Evolutionary conservation across 140 eudicot species (phyloP), one percentile per base, ranked within the genome.

Genomic region (Senecio squalidus): DNA sequence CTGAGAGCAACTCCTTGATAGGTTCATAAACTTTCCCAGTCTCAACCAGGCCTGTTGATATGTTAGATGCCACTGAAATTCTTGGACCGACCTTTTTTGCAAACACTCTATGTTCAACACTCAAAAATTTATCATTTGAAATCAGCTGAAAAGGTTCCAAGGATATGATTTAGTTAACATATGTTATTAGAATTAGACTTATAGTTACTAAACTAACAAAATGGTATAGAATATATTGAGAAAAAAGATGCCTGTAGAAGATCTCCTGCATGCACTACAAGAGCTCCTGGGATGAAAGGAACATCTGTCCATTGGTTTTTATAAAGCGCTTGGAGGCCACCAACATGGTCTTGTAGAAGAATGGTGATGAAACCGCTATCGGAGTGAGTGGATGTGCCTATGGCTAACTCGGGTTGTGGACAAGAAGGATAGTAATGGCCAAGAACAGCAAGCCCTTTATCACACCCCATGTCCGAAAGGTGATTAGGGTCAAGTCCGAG

Each of bases 381-480:
- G 0, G 70, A 43, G 39, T 78, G 90, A 16, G 49, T 33, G 36
- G 39, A 28, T 6, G 56, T 17, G 33, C 56, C 56, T 23, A 49
- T 22, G 23, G 56, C 9, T 49, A 49, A 49, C 33, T 49, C 56
- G 1, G 16, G 82, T 49, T 82, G 49, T 2, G 82, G 90, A 58
- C 85, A 82, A 5, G 60, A 23, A 2, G 85, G 90, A 40, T 82
- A 78, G 47, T 82, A 82, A 56, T 82, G 79, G 8, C 69, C 38
- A 1, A 72, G 8, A 0, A 77, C 45, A 7, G 27, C 52, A n/a
- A 43, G 58, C 39, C 76, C 80, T 3, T 71, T 67, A 0, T 55
- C 78, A 44, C 80, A 75, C 11, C 55, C 76, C 66, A 78, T 52
- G 1, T 33, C 67, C 4, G 14, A 29, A 2, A 82, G 80, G 33